These are phyloP conservation scores for Tephrocybe sp. DNA, from an alignment of 768 basidiomycete genomes.

Conservation along the genomic window DNA sequence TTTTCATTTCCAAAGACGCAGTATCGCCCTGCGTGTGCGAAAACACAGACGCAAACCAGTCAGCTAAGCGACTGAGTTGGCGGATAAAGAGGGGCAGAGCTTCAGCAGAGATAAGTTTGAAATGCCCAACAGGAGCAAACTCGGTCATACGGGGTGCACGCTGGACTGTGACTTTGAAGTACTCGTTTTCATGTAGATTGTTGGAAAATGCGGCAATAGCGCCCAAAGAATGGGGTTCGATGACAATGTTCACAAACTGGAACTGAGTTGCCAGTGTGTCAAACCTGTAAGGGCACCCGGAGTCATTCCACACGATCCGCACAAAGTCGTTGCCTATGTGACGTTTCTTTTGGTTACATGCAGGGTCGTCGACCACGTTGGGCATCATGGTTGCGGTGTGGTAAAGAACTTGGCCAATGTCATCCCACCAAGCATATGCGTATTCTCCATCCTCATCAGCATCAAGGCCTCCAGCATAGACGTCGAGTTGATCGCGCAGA, in stretches of 20 bases:
- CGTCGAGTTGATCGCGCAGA: constrained; percentile 84
- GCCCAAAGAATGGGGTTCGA: constrained; percentile 88
- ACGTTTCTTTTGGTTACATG: constrained; percentile 83
- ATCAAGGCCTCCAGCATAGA: constrained; percentile 90
- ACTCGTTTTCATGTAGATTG: constrained; percentile 86
- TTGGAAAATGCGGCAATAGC: constrained; percentile 84
- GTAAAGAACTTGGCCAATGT: constrained; percentile 91
- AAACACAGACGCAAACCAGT: constrained; percentile 89
- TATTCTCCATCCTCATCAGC: constrained; percentile 94
- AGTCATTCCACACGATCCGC: constrained; percentile 97
- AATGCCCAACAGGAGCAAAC: constrained; percentile 88
- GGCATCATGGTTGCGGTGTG: constrained; percentile 99
- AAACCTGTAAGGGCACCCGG: constrained; percentile 83
- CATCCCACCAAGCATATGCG: constrained; percentile 99
- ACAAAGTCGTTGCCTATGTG: constrained; percentile 98
- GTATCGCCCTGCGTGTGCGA: constrained; percentile 72
- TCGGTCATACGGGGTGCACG: constrained; percentile 88
- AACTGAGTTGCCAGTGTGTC: constrained; percentile 92
- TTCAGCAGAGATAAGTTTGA: constrained; percentile 90
- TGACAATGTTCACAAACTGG: constrained; percentile 96
- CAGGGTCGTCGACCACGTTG: constrained; percentile 60
- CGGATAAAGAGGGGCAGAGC: constrained; percentile 85
- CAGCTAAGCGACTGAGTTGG: constrained; percentile 82
- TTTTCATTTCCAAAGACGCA: constrained; percentile 70
- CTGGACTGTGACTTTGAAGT: constrained; percentile 93